Base-by-base conservation (phyloP, 1,139 yeast species). In the Meyerozyma smithsonii region DNA sequence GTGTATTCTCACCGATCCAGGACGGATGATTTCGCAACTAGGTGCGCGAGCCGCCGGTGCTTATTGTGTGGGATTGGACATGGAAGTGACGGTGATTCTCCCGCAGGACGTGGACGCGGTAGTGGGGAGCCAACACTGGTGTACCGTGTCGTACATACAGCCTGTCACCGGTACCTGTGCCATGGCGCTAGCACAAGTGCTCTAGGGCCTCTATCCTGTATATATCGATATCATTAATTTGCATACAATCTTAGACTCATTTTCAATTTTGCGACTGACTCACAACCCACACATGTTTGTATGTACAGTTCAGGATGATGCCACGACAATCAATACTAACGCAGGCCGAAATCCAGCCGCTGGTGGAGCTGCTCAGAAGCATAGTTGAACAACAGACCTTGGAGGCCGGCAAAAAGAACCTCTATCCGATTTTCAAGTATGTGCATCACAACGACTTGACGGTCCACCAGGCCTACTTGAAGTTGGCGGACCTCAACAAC, bases 381-480 rank as follows among this genome's bases (percentile, higher is more conserved):
- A 66, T 75, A 35, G 67, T 79, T 38, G 61, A 62, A 35, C 52
- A 61, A 18, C 76, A 78, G 45, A 49, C 62, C 41, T 47, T 58
- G 14, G 48, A 54, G 23, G 36, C 49, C 8, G 44, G 56, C 7
- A 47, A 43, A 20, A 77, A 81, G 36, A 84, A 86, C 56, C 65
- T 88, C 52, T 86, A 82, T 55, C 97, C 97, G 2, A 79, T 92
- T 21, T 88, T 76, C 64, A 76, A 86, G 28, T 81, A 79, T 46
- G 77, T 87, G 45, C 74, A 84, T 8, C 81, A 88, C 14, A 88
- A 84, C 44, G 84, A 84, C 46, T 65, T 89, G 52, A 87, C 95
- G 2, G 95, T 96, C 2, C 95, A 90, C 56, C 79, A 79, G 45
- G 97, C 97, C 0, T 92, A 90, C 58, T 69, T 94, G 56, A 86